phyloP scores from a whole-genome alignment of 345 rosid species.

The Eucalyptus lansdowneana region DNA sequence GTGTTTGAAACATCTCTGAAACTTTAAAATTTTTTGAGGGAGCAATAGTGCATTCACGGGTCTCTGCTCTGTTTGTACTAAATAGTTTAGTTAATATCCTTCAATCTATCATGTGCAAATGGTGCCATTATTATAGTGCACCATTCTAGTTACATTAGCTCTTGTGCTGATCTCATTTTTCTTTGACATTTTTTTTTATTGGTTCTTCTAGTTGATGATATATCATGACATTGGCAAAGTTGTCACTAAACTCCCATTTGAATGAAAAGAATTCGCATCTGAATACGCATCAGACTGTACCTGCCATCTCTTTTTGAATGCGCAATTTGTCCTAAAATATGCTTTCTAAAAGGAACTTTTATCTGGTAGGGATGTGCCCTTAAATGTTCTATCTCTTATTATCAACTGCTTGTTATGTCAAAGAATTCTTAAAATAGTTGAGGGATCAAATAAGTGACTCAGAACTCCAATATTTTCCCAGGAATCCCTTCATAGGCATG shows the following conservation, averaged over 20 bases:
- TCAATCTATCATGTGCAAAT: neutral
- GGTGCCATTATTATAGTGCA: neutral
- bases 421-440: neutral
- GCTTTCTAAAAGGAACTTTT: neutral
- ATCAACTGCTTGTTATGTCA: neutral
- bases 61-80: neutral
- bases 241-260: neutral
- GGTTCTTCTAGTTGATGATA: neutral
- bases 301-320: neutral
- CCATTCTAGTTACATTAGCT: neutral
- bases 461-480: neutral
- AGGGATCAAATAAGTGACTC: neutral
- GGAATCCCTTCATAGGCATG: constrained; percentile 42
- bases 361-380: neutral
- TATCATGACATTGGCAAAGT: neutral
- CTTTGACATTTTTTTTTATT: neutral
- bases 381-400: neutral
- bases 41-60: neutral
- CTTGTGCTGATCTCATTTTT: neutral
- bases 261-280: neutral
- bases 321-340: neutral
- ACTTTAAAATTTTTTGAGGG: neutral
- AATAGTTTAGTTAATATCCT: neutral
- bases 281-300: neutral
- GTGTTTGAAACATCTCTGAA: neutral